Evolutionary conservation across 2,329 filamentous ascomycete species (phyloP), one percentile per base, ranked within the genome.

Genomic region (Fonsecaea erecta): DNA sequence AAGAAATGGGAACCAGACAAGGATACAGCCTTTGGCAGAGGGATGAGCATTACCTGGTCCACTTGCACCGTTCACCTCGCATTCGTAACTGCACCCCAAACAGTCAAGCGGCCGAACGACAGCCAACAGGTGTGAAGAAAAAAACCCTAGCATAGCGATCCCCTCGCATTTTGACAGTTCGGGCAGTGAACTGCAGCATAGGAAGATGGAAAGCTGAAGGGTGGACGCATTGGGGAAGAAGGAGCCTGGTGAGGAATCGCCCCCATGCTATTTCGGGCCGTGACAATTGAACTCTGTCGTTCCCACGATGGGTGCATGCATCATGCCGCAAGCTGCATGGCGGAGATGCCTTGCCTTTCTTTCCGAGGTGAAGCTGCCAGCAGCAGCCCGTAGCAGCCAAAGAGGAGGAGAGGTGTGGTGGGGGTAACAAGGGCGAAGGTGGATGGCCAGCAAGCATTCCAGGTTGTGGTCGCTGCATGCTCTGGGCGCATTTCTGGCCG

Each of bases 331-430:
- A n/a, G 43, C 43, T 48, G 43, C 43, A 48, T 21, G 43, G 18
- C 43, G 43, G 43, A 48, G 43, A 48, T 48, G 43, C 16, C 7
- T 18, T 14, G 26, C 37, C 35, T 32, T 48, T 43, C 8, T n/a
- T 58, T 58, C 55, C 55, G 55, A 58, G 37, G 37, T 58, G 37
- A 58, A 48, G 55, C 55, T 58, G 37, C 55, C 40, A 21, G 40
- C n/a, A 43, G n/a, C n/a, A 43, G n/a, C 35, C 24, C 28, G 54
- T 28, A 40, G 40, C 37, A 24, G 54, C 40, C 34, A 48, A 46
- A 43, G 35, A 30, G 40, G 55, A 26, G 14, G 40, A 32, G 43
- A 18, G 40, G 55, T 57, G 55, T 51, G 55, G 55, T 40, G 35
- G 55, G 55, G 34, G 53, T 11, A 18, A 12, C 43, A 24, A 11